These are phyloP conservation scores for Ogataea zsoltii DNA, from an alignment of 805 yeast genomes.

Conservation along the genomic window DNA sequence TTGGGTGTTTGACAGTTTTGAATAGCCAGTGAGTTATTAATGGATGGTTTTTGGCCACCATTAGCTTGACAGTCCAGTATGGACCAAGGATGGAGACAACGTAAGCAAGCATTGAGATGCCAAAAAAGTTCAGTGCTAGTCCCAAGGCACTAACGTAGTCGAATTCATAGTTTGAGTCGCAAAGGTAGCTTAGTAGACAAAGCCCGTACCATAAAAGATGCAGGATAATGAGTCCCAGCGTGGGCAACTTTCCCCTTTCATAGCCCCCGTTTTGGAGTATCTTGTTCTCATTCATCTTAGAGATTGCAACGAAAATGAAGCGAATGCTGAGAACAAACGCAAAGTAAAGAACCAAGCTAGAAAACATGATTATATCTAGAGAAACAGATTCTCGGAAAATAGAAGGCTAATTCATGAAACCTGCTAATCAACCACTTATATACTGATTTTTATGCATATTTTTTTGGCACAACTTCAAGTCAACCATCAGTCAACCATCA, in stretches of 20 bases:
- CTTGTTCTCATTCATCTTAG: constrained; percentile 12
- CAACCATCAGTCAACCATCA: too few relatives aligned
- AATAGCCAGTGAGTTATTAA: constrained; percentile 17
- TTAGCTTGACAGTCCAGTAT: constrained; percentile 18
- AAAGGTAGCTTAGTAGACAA: constrained; percentile 1
- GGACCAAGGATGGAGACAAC: constrained; percentile 13
- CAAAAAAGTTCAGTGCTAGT: constrained; percentile 9
- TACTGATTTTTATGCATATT: too few relatives aligned
- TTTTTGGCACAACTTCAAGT: too few relatives aligned
- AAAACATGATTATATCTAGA: too few relatives aligned
- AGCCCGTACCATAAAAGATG: constrained; percentile 12
- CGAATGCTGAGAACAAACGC: constrained; percentile 1
- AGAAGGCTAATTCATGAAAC: too few relatives aligned
- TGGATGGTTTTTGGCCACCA: constrained; percentile 20
- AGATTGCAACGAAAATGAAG: constrained; percentile 5
- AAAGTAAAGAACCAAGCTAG: constrained; percentile 6
- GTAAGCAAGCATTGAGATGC: constrained; percentile 9
- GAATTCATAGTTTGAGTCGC: neutral
- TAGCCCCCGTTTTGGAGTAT: constrained; percentile 15
- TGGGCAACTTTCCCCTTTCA: constrained; percentile 13
- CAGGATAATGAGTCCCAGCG: constrained; percentile 4
- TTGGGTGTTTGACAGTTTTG: constrained; percentile 15
- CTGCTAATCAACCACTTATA: too few relatives aligned
- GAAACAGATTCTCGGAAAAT: too few relatives aligned
- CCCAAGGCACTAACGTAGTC: constrained; percentile 8